Conservation (phyloP, 768 basidiomycete species). For the Boletus patriciae region DNA sequence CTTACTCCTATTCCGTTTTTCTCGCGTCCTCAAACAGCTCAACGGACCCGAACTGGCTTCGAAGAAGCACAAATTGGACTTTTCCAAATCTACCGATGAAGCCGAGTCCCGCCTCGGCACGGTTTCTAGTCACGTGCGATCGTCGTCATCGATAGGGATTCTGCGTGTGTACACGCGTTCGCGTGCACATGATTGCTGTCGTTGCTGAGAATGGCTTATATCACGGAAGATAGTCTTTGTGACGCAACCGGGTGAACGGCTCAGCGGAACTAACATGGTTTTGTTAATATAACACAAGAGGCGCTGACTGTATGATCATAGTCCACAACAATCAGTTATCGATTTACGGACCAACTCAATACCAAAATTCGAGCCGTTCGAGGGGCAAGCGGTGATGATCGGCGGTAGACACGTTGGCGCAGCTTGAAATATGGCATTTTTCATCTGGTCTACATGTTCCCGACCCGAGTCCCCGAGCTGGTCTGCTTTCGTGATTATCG, state of each 20-base stretch:
- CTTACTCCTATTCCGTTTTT: too few relatives aligned
- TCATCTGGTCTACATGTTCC: conserved; percentile 42
- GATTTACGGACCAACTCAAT: conserved; percentile 56
- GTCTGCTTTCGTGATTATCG: conserved; percentile 74
- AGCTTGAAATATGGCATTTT: conserved; percentile 49
- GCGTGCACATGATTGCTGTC: background rate
- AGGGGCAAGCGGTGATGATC: conserved; percentile 53
- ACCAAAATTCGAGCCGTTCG: conserved; percentile 53
- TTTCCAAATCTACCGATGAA: too few relatives aligned
- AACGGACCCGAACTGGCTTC: too few relatives aligned
- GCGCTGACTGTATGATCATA: conserved; percentile 17
- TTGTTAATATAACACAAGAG: background rate
- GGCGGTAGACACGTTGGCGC: conserved; percentile 66
- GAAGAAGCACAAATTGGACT: too few relatives aligned
- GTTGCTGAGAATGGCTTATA: background rate
- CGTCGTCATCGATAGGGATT: too few relatives aligned
- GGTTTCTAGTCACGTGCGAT: too few relatives aligned
- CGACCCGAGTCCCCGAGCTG: conserved; percentile 39
- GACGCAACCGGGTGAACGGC: background rate
- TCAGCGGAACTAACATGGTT: background rate
- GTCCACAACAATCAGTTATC: conserved; percentile 59
- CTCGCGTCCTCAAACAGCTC: too few relatives aligned
- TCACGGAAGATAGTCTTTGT: background rate
- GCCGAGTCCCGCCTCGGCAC: too few relatives aligned
- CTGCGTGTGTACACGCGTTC: too few relatives aligned